Base-by-base conservation (phyloP, 768 basidiomycete species). In the Macrolepiota fuliginosa region DNA sequence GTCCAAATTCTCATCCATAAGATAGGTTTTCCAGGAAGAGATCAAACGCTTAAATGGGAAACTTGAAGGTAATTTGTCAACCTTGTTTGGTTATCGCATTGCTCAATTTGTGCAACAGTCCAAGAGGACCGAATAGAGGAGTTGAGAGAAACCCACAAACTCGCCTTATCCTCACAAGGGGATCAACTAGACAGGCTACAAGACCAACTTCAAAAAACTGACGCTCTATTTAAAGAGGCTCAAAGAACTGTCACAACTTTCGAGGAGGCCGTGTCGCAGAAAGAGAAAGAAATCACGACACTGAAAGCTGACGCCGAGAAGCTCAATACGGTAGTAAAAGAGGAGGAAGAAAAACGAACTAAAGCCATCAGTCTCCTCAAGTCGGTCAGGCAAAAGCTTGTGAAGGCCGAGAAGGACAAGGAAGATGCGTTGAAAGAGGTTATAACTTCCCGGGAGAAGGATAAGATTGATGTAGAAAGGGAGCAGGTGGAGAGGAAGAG, bases 261-360 rank as follows among this genome's bases (percentile, higher is more conserved):
- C 9, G 83, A 87, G 63, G 82, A 81, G 36, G 78, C 81, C 13
- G 68, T 76, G 4, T 71, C 78, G 1, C 84, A 80, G 58, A 83
- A 80, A 45, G 81, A 83, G 56, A 73, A 75, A 0, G 87, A 91
- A 42, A 73, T 88, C 0, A 80, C 82, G 2, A 81, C 79, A 17
- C 75, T 94, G n/a, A 79, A 80, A 51, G 72, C 79, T 17, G 92
- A 97, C 60, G 72, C 89, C 0, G 81, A 86, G 51, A 83, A 82
- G 49, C 74, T 82, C 2, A 88, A 86, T 64, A 77, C 76, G 19
- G 58, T 78, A 10, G 89, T 87, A 4, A 97, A 92, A 72, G 96
- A 98, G 63, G 97, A 98, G 70, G 97, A 98, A 72, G 97, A 99
- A 75, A 98, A 99, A 74, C 87, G 96, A 12, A 85, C 88, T 19